A percentile compares a stretch with the other conserved stretches of the same genome.
Evolutionary conservation across 2,329 filamentous ascomycete species (phyloP).

Genomic region (Talaromyces funiculosus): DNA sequence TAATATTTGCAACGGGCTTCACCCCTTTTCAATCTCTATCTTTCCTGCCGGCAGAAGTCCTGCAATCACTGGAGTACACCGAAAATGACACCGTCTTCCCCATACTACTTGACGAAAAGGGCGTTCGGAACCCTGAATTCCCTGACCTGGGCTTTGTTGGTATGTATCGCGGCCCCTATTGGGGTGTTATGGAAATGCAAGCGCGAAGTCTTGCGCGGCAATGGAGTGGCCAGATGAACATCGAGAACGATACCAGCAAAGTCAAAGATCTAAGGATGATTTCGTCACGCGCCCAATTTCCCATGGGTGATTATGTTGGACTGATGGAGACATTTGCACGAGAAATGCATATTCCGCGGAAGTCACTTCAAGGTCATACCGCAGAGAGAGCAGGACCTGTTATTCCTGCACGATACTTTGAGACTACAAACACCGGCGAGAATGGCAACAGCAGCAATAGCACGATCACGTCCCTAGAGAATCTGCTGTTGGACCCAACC

Average conservation of each 20-base stretch:
- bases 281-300: slow-evolving; percentile 56
- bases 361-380: background rate
- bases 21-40: slow-evolving; percentile 58
- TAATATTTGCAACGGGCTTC: slow-evolving; percentile 73
- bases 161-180: slow-evolving; percentile 78
- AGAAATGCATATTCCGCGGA: slow-evolving; percentile 49
- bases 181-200: slow-evolving; percentile 85
- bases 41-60: slow-evolving; percentile 56
- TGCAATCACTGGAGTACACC: slow-evolving; percentile 54
- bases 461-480: background rate
- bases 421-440: background rate
- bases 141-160: slow-evolving; percentile 71
- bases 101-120: slow-evolving; percentile 62
- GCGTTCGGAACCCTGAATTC: slow-evolving; percentile 55
- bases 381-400: slow-evolving; percentile 7
- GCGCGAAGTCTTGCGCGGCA: slow-evolving; percentile 60
- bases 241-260: slow-evolving; percentile 20
- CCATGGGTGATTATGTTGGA: slow-evolving; percentile 75
- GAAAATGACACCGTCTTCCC: slow-evolving; percentile 52
- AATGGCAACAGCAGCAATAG: background rate
- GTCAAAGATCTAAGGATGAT: slow-evolving; percentile 6
- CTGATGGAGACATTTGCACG: slow-evolving; percentile 65
- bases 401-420: slow-evolving; percentile 7
- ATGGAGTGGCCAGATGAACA: slow-evolving; percentile 45
- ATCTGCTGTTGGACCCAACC: background rate